Evolutionary conservation across 2,329 filamentous ascomycete species (phyloP).

Genomic region (Monilinia fructicola): DNA sequence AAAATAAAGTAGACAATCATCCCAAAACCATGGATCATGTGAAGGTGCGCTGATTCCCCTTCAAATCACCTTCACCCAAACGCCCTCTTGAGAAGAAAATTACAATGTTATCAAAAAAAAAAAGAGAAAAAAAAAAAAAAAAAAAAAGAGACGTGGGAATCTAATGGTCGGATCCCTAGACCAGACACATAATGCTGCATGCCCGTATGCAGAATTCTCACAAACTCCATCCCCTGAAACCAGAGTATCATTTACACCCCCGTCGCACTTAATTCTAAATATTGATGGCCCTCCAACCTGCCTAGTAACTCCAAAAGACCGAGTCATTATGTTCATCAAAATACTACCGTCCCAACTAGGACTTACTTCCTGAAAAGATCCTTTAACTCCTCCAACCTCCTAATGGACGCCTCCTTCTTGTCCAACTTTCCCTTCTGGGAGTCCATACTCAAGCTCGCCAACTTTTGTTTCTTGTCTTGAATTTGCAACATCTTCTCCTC

Average conservation of each 20-base stretch:
- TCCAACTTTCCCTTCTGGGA: conserved; percentile 43
- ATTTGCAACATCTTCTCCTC: conserved; percentile 91
- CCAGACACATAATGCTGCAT: conserved; percentile 1
- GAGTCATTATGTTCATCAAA: neutral
- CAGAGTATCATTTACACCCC: conserved; percentile 5
- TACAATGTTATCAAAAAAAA: neutral
- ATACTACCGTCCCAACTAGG: neutral
- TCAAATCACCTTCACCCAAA: neutral
- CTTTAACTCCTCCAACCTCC: conserved; percentile 56
- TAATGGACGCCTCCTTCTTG: conserved; percentile 40
- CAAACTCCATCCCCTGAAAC: conserved; percentile 4
- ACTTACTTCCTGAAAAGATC: conserved; percentile 51
- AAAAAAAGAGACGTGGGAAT: too few relatives aligned
- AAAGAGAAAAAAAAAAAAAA: too few relatives aligned
- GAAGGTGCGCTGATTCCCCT: neutral
- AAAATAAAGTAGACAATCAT: neutral
- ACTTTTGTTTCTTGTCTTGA: conserved; percentile 87
- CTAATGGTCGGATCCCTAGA: neutral
- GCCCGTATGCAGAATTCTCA: neutral
- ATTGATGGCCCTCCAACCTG: neutral
- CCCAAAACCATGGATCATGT: neutral
- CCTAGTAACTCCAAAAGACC: conserved; percentile 4
- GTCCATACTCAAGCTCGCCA: conserved; percentile 86
- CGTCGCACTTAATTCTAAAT: neutral
- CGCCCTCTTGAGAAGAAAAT: neutral